A percentile compares a stretch with the other conserved stretches of the same genome.
Conservation (phyloP, 179 eudicot genomes). For the Spinacia oleracea region DNA sequence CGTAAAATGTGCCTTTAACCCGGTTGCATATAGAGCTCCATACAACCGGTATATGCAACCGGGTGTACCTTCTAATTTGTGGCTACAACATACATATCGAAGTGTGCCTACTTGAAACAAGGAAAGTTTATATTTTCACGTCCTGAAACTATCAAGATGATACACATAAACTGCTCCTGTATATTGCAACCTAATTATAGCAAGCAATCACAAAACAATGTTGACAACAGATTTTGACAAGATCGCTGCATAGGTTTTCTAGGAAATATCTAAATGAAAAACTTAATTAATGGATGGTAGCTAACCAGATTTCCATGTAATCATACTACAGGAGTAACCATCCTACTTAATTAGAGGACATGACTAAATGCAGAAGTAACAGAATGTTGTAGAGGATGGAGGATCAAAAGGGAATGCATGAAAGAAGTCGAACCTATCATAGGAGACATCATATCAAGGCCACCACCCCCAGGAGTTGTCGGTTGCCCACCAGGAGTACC, state of each 20-base stretch:
- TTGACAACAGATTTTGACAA: neutral
- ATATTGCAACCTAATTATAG: neutral
- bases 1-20: too few relatives aligned
- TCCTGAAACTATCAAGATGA: neutral
- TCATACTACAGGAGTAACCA: neutral
- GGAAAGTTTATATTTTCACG: neutral
- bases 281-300: neutral
- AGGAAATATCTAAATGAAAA: neutral
- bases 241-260: neutral
- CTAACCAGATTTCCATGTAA: neutral
- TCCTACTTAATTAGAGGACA: too few relatives aligned
- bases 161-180: neutral
- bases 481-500: conserved; percentile 99
- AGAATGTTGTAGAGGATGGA: neutral
- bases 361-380: neutral
- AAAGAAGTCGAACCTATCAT: conserved; percentile 54
- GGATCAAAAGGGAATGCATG: neutral
- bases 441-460: conserved; percentile 98
- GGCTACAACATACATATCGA: neutral
- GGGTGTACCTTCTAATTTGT: too few relatives aligned
- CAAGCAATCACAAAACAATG: neutral
- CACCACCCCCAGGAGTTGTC: conserved; percentile 96
- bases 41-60: too few relatives aligned
- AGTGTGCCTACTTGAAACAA: neutral
- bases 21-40: too few relatives aligned